Evolutionary conservation across 495 filamentous ascomycete genomes (phyloP).

Genomic region (Alectoria sarmentosa): DNA sequence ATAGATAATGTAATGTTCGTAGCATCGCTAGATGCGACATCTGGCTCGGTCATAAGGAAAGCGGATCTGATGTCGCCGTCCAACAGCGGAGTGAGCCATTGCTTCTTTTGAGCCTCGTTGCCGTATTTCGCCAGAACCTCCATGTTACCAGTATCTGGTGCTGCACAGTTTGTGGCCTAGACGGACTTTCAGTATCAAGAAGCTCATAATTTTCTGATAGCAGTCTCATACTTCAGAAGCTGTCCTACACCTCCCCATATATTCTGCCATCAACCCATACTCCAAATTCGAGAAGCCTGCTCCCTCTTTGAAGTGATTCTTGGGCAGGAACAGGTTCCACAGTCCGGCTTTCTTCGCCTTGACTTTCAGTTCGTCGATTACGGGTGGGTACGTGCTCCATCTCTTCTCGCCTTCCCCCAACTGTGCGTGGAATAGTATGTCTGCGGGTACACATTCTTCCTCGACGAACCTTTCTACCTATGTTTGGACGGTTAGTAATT

Average conservation of each 20-base stretch:
- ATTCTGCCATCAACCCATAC: slow-evolving; percentile 90
- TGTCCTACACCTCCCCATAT: slow-evolving; percentile 68
- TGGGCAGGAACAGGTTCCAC: slow-evolving; percentile 98
- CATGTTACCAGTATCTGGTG: slow-evolving; percentile 94
- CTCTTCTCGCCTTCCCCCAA: slow-evolving; percentile 65
- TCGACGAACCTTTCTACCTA: slow-evolving; percentile 94
- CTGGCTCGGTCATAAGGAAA: slow-evolving; percentile 91
- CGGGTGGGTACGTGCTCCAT: slow-evolving; percentile 68
- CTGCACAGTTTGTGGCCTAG: slow-evolving; percentile 79
- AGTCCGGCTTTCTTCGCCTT: slow-evolving; percentile 79
- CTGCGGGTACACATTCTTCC: slow-evolving; percentile 87
- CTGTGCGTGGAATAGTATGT: slow-evolving; percentile 69
- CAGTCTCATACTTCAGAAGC: slow-evolving; percentile 57
- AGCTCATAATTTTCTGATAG: background rate
- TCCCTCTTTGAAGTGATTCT: slow-evolving; percentile 88
- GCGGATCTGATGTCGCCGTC: slow-evolving; percentile 81
- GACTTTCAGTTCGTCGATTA: slow-evolving; percentile 83
- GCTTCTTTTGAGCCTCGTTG: slow-evolving; percentile 77
- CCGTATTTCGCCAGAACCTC: slow-evolving; percentile 92
- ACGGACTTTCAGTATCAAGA: slow-evolving; percentile 7
- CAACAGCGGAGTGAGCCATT: slow-evolving; percentile 79
- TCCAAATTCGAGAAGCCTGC: slow-evolving; percentile 88
- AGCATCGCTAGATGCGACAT: slow-evolving; percentile 78
- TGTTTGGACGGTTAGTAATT: slow-evolving; percentile 19
- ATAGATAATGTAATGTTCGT: slow-evolving; percentile 83